Evolutionary conservation across 2,329 filamentous ascomycete species (phyloP).

Genomic region (Aspergillus neotritici): DNA sequence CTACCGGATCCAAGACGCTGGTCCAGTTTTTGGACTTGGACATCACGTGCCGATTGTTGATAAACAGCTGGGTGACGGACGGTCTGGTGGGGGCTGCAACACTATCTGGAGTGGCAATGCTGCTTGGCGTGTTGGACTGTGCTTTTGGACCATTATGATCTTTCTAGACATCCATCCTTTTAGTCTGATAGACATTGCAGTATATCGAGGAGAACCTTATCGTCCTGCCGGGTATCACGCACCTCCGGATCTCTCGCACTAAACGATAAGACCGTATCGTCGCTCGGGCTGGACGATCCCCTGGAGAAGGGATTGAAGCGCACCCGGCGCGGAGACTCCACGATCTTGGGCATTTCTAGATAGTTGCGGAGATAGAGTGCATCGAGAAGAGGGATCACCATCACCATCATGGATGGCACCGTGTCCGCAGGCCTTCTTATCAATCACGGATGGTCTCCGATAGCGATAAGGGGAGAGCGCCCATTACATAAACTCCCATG

Average conservation of each 20-base stretch:
- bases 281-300: conserved; percentile 2
- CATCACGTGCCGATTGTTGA: conserved; percentile 20
- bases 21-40: conserved; percentile 20
- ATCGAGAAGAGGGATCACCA: too few species aligned
- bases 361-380: too few species aligned
- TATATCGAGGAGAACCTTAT: neutral
- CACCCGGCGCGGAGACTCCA: neutral
- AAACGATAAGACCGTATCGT: conserved; percentile 1
- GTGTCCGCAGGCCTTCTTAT: too few species aligned
- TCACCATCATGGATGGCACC: too few species aligned
- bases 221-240: neutral
- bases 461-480: too few species aligned
- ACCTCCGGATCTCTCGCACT: neutral
- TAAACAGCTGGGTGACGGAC: conserved; percentile 16
- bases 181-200: neutral
- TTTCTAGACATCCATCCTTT: neutral
- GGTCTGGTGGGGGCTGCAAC: conserved; percentile 20
- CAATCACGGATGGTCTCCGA: too few species aligned
- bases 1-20: conserved; percentile 21
- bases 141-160: conserved; percentile 1
- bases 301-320: conserved; percentile 5
- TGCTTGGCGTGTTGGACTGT: neutral
- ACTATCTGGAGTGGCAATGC: neutral
- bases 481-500: too few species aligned
- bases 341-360: conserved; percentile 2